Conservation (phyloP, 306 rosid species). For the Cucumis cinereus region DNA sequence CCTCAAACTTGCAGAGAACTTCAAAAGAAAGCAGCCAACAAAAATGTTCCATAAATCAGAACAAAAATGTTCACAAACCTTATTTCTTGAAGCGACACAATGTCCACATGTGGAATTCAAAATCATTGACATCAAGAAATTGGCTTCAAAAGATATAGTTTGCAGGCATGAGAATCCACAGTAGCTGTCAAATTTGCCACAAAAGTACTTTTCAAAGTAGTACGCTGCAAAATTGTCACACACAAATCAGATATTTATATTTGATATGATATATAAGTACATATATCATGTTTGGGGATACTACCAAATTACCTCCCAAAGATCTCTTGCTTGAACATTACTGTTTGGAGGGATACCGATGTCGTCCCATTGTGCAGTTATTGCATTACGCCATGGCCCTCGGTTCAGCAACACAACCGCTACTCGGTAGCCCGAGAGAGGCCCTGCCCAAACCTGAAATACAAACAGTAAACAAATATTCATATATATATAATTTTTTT, state of each 20-base stretch:
- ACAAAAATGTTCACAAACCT: no score
- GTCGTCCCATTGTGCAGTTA: conserved; percentile 78
- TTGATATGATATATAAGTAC: not conserved
- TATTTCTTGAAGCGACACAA: no score
- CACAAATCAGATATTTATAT: not conserved
- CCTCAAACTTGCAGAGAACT: no score
- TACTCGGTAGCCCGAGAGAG: conserved; percentile 61
- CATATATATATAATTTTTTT: not conserved
- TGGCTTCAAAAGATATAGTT: conserved; percentile 67
- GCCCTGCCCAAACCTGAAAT: conserved; percentile 86
- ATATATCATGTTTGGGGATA: not conserved
- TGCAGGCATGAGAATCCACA: conserved; percentile 51
- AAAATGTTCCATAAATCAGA: no score
- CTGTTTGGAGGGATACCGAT: conserved; percentile 55
- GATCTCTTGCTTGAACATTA: conserved; percentile 62
- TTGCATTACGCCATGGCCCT: conserved; percentile 20
- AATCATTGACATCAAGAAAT: conserved; percentile 15
- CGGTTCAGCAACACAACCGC: conserved; percentile 58
- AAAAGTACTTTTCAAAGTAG: conserved; percentile 40
- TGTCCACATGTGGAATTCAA: not conserved
- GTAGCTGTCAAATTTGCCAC: conserved; percentile 51
- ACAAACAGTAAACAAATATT: not conserved
- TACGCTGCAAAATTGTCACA: conserved; percentile 47
- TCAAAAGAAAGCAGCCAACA: no score
- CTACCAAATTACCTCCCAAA: conserved; percentile 61